Base-by-base conservation (phyloP, 164 flowering plant species). In the Annona cherimola region DNA sequence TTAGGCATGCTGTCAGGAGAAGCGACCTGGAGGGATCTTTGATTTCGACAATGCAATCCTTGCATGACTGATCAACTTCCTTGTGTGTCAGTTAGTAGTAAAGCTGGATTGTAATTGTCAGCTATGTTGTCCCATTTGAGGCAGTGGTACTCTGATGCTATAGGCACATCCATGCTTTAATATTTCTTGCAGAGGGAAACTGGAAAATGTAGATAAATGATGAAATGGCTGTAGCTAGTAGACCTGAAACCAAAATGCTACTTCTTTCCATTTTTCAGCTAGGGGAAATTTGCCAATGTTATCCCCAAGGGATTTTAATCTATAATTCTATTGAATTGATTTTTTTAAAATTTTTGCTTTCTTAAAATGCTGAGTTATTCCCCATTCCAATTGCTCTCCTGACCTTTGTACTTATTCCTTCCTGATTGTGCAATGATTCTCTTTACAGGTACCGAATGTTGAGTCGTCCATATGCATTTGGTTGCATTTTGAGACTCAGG, bases 401-500 rank as follows among this genome's bases (percentile, higher is more conserved):
- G 9, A 2, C 18, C 19, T 63, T 35, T 63, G 42, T 63, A 16
- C 19, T 19, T 7, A 61, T 61, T 61, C 3, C 42, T 68, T 54
- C 26, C n/a, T 26, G 63, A 75, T 67, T 46, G 20, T 59, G 42
- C 39, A 42, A 54, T 45, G 50, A 68, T 43, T 77, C 57, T 63
- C 81, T 35, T 75, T 82, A 79, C 83, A 95, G 99, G 90, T 95
- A 93, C 76, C 99, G 97, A 35, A 90, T 93, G 98, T 82, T 95
- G 71, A 93, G 90, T 78, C 90, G 97, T 66, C 97, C 98, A 74
- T 91, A 91, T 82, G 99, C 97, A 69, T 95, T 95, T 83, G 89
- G 90, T 73, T 95, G 99, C 81, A 76, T 95, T 42, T 77, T 91
- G 77, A 85, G 99, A 70, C 71, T 95, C 79, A 91, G 99, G 84